Conservation (phyloP, 305 asterid species). For the Fraxinus baroniana region DNA sequence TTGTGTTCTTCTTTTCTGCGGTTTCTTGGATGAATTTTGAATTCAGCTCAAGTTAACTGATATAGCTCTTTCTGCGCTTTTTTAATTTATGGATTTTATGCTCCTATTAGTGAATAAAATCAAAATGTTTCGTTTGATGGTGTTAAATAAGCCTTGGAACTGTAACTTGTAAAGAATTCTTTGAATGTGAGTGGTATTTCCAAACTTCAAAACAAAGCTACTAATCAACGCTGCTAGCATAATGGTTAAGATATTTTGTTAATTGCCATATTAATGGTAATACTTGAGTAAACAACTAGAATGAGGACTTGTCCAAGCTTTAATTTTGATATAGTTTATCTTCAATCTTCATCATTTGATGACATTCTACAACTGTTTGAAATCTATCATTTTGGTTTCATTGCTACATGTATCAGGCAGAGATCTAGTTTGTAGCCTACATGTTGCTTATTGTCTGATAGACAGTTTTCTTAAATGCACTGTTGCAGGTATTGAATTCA, state of each 20-base stretch:
- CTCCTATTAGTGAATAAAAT: no score
- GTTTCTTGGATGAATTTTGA: background rate
- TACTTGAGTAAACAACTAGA: background rate
- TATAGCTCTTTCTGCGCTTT: no score
- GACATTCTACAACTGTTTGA: background rate
- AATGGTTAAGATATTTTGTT: background rate
- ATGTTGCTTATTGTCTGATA: background rate
- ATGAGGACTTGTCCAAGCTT: background rate
- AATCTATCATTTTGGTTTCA: background rate
- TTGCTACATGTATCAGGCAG: background rate
- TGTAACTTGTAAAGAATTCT: background rate
- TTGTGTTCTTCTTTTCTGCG: background rate
- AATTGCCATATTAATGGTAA: background rate
- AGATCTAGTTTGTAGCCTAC: slow-evolving; percentile 2
- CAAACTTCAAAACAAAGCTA: background rate
- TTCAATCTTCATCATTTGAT: slow-evolving; percentile 1
- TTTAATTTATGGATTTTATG: no score
- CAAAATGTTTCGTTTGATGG: background rate
- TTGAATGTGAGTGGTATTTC: background rate
- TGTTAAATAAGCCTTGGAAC: background rate
- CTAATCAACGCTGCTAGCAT: background rate
- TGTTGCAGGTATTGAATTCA: slow-evolving; percentile 74
- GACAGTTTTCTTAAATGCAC: background rate
- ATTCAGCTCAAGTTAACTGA: background rate
- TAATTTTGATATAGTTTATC: slow-evolving; percentile 8